A percentile compares a stretch with the other conserved stretches of the same genome.
Evolutionary conservation across 2,329 filamentous ascomycete species (phyloP).

Genomic region (Colletotrichum simmondsii): DNA sequence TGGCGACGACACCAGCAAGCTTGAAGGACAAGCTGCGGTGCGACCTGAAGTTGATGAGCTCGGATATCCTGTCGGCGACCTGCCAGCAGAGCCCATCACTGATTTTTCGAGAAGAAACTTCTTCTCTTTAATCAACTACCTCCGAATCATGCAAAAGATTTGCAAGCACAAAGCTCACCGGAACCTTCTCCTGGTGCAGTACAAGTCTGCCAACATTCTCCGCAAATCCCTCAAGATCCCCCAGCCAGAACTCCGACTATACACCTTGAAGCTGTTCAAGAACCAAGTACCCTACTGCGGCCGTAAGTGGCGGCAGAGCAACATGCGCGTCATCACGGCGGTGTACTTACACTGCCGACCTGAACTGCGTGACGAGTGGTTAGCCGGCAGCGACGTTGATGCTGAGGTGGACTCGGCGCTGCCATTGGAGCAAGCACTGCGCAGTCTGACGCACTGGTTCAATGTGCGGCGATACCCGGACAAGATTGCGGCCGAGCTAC

Average conservation of each 20-base stretch:
- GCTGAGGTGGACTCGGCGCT: constrained; percentile 93
- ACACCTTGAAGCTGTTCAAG: constrained; percentile 98
- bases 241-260: constrained; percentile 86
- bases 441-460: constrained; percentile 93
- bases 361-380: constrained; percentile 94
- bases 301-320: constrained; percentile 96
- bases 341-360: constrained; percentile 95
- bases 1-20: constrained; percentile 41
- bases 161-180: constrained; percentile 96
- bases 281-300: constrained; percentile 98
- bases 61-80: constrained; percentile 79
- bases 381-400: constrained; percentile 90
- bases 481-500: constrained; percentile 72
- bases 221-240: constrained; percentile 92
- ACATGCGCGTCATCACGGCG: constrained; percentile 98
- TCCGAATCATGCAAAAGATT: constrained; percentile 97
- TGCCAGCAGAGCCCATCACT: constrained; percentile 82
- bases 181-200: constrained; percentile 91
- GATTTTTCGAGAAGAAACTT: constrained; percentile 94
- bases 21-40: constrained; percentile 46
- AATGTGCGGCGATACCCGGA: constrained; percentile 87
- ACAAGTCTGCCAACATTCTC: constrained; percentile 93
- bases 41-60: constrained; percentile 84
- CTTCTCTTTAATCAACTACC: constrained; percentile 93
- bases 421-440: constrained; percentile 89